Evolutionary conservation across 2,329 filamentous ascomycete genomes (phyloP), one percentile per base, ranked within the genome.

Genomic region (Dothidotthia symphoricarpi): DNA sequence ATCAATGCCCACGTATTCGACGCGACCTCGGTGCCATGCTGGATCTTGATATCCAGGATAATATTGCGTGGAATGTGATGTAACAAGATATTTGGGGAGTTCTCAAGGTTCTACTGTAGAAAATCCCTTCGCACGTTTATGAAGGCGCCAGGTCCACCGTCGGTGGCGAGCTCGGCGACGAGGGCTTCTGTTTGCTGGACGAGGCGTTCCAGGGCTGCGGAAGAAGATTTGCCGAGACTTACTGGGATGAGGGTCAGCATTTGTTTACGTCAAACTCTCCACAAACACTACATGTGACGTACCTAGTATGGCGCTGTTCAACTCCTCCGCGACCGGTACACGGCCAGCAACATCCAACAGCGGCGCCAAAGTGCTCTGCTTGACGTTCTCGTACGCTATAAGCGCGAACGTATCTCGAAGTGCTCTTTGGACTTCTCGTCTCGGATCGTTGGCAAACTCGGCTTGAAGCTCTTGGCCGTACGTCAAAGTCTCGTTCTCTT

Each of bases 241-340:
- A 88, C 91, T 6, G 11, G 55, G 34, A 14, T 14, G 6, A 7
- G 3, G 24, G 53, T 69, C 53, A 69, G 58, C 53, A 44, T 39
- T 9, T 0, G 6, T 24, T 12, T 10, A 11, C 4, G 10, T 25
- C 10, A 19, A 4, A 24, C 12, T 14, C 14, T 16, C 8, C 13
- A 16, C 14, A 6, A 15, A 42, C 25, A 15, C 13, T 25, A 6
- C 33, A 17, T 24, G 13, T 14, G 15, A 61, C 53, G 29, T 58
- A 95, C 89, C 82, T 43, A 98, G 68, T 55, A 98, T 95, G 31
- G 88, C 90, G 44, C 88, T 87, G 67, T 97, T 97, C 39, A 98
- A 74, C 66, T 95, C 90, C 70, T 98, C 93, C 7, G 90, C 90
- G 27, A 97, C 88, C 13, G 81, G 75, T 13, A 83, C 80, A 28